Evolutionary conservation across 176 grass and related monocot species (phyloP).

Genomic region (Poa pratensis): DNA sequence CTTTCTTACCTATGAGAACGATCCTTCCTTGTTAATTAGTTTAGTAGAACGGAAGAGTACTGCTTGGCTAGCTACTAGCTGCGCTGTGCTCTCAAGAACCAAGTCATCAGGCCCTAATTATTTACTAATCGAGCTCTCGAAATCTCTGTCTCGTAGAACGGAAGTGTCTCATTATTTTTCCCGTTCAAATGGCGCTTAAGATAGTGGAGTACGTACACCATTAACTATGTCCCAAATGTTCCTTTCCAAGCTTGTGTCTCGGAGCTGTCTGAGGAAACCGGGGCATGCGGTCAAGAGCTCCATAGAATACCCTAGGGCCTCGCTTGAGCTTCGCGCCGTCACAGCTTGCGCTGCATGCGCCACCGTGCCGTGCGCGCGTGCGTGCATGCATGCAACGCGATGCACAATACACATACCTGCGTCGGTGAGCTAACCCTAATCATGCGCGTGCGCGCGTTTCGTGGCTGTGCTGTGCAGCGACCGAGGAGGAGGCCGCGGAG

Average conservation of each 20-base stretch:
- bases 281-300: constrained; percentile 55
- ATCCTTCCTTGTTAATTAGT: constrained; percentile 38
- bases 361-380: constrained; percentile 24
- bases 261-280: constrained; percentile 66
- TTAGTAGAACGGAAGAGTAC: neutral
- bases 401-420: neutral
- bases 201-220: constrained; percentile 44
- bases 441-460: constrained; percentile 28
- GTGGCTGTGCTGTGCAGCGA: constrained; percentile 49
- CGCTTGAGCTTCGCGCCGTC: constrained; percentile 39
- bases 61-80: constrained; percentile 12
- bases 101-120: constrained; percentile 54
- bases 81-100: constrained; percentile 44
- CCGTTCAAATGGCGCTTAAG: constrained; percentile 54
- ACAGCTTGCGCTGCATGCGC: constrained; percentile 13
- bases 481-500: constrained; percentile 83
- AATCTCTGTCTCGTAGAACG: constrained; percentile 63
- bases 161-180: constrained; percentile 54
- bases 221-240: constrained; percentile 64
- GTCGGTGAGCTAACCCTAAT: constrained; percentile 45
- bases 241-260: constrained; percentile 70
- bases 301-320: constrained; percentile 46
- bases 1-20: constrained; percentile 18
- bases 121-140: constrained; percentile 57
- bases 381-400: constrained; percentile 53